phyloP scores from a whole-genome alignment of 116 monocot genomes.

The Phalaenopsis hybrid region DNA sequence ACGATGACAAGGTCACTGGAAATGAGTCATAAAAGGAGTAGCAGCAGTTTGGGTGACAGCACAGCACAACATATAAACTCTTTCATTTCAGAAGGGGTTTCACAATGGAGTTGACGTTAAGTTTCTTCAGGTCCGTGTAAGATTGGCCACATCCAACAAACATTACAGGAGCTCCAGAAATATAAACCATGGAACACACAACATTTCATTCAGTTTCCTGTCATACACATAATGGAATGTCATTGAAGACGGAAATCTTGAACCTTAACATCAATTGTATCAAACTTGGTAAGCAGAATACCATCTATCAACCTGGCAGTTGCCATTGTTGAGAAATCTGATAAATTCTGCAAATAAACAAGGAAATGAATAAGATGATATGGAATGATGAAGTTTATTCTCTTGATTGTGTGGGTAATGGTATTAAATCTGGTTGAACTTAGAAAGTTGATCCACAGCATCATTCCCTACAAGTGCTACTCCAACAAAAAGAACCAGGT shows the following conservation, averaged over 20 bases:
- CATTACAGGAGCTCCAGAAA: slow-evolving; percentile 95
- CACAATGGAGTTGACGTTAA: slow-evolving; percentile 92
- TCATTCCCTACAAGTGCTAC: slow-evolving; percentile 97
- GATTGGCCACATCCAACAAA: slow-evolving; percentile 99
- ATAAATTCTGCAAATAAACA: slow-evolving; percentile 68
- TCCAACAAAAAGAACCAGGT: slow-evolving; percentile 95
- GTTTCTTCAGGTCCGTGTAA: slow-evolving; percentile 97
- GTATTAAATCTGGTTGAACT: slow-evolving; percentile 75
- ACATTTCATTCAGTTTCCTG: neutral
- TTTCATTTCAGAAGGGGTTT: slow-evolving; percentile 82
- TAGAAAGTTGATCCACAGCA: slow-evolving; percentile 96
- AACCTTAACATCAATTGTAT: slow-evolving; percentile 99
- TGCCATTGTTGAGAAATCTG: slow-evolving; percentile 60
- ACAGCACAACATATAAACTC: slow-evolving; percentile 5
- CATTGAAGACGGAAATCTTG: neutral
- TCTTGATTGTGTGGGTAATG: neutral
- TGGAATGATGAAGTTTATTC: neutral
- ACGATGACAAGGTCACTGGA: slow-evolving; percentile 48
- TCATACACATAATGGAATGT: neutral
- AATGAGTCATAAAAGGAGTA: slow-evolving; percentile 11
- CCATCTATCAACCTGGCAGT: slow-evolving; percentile 93
- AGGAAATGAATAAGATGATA: neutral
- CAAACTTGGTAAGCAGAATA: slow-evolving; percentile 96
- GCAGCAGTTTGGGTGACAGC: neutral
- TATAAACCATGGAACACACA: slow-evolving; percentile 83